These are phyloP conservation scores for Ganoderma leucocontextum DNA, from an alignment of 1,284 basidiomycete genomes.

Conservation along the genomic window DNA sequence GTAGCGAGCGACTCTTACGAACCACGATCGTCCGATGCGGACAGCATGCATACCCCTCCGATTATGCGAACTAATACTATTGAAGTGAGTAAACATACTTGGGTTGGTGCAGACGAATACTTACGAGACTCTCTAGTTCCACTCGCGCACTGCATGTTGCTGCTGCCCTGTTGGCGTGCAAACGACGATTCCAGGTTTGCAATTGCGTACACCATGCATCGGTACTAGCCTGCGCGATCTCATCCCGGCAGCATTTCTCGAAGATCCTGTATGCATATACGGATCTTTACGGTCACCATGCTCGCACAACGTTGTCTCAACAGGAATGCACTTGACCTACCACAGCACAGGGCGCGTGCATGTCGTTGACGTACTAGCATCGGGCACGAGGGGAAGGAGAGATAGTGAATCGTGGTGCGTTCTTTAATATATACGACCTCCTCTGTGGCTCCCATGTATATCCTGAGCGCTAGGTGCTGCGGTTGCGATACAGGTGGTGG, in stretches of 20 bases:
- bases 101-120: not conserved
- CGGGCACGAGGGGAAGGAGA: not conserved
- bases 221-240: not conserved
- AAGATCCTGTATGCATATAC: not conserved
- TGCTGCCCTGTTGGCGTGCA: too few relatives aligned
- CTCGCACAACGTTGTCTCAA: not conserved
- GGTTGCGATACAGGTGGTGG: not conserved
- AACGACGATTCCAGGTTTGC: too few relatives aligned
- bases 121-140: not conserved
- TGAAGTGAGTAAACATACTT: not conserved
- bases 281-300: not conserved
- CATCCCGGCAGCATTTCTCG: not conserved
- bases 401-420: not conserved
- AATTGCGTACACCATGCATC: not conserved
- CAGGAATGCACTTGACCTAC: not conserved
- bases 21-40: not conserved
- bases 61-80: not conserved
- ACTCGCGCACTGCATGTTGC: not conserved
- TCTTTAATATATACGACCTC: not conserved
- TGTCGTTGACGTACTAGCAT: not conserved
- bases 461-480: not conserved
- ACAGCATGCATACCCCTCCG: not conserved
- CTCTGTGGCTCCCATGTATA: not conserved
- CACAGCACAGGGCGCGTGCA: not conserved
- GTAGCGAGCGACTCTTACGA: not conserved